phyloP scores from a whole-genome alignment of 2,329 filamentous ascomycete species.

The Hypomyces perniciosus region DNA sequence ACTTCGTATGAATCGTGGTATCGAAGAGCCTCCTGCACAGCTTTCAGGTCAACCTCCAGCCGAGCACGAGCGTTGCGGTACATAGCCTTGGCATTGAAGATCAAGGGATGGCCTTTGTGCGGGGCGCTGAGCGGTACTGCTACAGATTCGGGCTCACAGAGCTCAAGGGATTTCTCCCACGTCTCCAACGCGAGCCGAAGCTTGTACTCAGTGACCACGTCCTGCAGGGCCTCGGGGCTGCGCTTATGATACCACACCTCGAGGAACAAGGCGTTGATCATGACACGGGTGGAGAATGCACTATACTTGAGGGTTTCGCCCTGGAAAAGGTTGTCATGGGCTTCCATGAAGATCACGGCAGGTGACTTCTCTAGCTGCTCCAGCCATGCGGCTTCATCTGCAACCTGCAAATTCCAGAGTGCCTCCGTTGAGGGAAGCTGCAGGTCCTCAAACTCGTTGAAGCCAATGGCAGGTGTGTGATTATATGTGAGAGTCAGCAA shows the following conservation, averaged over 20 bases:
- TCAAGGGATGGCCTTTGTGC: slow-evolving; percentile 90
- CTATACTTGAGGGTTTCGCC: slow-evolving; percentile 88
- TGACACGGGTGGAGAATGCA: slow-evolving; percentile 91
- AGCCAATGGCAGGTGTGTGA: slow-evolving; percentile 94
- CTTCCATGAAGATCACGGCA: slow-evolving; percentile 82
- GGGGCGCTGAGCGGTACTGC: slow-evolving; percentile 86
- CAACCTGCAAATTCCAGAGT: slow-evolving; percentile 80
- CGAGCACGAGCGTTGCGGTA: slow-evolving; percentile 90
- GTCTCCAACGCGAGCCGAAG: slow-evolving; percentile 90
- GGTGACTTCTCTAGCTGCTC: slow-evolving; percentile 67
- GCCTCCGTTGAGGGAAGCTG: slow-evolving; percentile 90
- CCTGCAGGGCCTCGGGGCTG: slow-evolving; percentile 93
- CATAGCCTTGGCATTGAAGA: slow-evolving; percentile 97
- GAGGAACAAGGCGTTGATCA: slow-evolving; percentile 97
- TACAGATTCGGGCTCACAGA: slow-evolving; percentile 86
- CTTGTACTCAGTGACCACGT: slow-evolving; percentile 98
- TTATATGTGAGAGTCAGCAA: slow-evolving; percentile 94
- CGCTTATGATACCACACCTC: slow-evolving; percentile 99
- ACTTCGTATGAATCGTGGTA: slow-evolving; percentile 98
- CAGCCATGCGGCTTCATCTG: slow-evolving; percentile 77
- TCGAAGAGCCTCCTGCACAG: slow-evolving; percentile 89
- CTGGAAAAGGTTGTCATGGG: slow-evolving; percentile 92
- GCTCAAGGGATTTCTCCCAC: slow-evolving; percentile 95
- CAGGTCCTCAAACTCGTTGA: slow-evolving; percentile 94
- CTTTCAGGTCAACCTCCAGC: slow-evolving; percentile 91